Evolutionary conservation across 257 asterid genomes (phyloP).

Genomic region (Paulownia fortunei): DNA sequence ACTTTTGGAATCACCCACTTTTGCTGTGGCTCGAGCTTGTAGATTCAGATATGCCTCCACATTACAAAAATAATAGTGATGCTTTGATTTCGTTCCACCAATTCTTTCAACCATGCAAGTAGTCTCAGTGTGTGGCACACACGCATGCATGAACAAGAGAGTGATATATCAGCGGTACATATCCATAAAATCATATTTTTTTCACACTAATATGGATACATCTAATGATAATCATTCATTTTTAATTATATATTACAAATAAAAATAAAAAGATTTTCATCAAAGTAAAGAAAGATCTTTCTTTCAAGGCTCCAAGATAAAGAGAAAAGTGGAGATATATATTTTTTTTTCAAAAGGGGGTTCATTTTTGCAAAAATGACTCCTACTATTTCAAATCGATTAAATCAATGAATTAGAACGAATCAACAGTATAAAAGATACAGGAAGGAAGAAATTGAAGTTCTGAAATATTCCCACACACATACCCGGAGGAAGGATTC

Average conservation of each 20-base stretch:
- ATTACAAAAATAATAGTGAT: not conserved
- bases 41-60: conserved; percentile 69
- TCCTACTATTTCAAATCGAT: too few species aligned
- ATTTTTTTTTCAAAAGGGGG: too few species aligned
- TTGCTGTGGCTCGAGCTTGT: conserved; percentile 65
- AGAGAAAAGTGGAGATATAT: too few species aligned
- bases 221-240: not conserved
- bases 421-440: not conserved
- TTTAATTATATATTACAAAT: too few species aligned
- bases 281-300: too few species aligned
- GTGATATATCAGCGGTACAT: not conserved
- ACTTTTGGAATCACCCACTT: conserved; percentile 55
- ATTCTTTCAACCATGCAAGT: not conserved
- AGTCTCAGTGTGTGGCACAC: too few species aligned
- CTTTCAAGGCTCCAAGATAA: too few species aligned
- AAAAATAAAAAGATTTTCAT: too few species aligned
- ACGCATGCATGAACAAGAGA: not conserved
- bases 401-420: too few species aligned
- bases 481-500: conserved; percentile 81
- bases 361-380: too few species aligned
- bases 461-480: not conserved
- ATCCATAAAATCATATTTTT: not conserved
- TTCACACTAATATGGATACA: not conserved
- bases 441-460: not conserved
- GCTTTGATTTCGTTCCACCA: not conserved